Evolutionary conservation across 2,329 filamentous ascomycete species (phyloP).

Genomic region (Aspergillus viridinutans): DNA sequence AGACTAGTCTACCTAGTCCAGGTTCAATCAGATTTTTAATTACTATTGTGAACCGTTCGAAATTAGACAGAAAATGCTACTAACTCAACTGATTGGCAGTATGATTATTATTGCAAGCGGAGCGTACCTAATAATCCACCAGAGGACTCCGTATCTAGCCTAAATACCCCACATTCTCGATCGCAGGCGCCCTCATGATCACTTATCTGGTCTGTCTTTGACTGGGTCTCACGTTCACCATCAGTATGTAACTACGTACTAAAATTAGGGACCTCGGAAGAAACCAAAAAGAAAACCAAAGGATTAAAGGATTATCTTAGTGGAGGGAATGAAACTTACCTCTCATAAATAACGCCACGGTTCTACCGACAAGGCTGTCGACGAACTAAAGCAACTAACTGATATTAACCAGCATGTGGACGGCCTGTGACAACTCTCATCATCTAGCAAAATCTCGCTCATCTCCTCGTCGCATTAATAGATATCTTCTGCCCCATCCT

Average conservation of each 20-base stretch:
- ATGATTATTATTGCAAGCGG: too few species aligned
- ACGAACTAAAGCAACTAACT: slow-evolving; percentile 7
- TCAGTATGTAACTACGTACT: background rate
- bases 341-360: background rate
- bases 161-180: background rate
- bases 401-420: background rate
- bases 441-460: background rate
- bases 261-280: background rate
- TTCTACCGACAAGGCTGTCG: slow-evolving; percentile 8
- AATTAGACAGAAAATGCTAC: background rate
- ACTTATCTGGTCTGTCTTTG: background rate
- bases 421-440: background rate
- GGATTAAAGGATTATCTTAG: background rate
- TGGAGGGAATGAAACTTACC: background rate
- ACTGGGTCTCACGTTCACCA: background rate
- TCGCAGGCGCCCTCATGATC: background rate
- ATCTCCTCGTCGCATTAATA: background rate
- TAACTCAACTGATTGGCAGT: background rate
- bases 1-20: too few species aligned
- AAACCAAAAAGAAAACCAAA: background rate
- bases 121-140: background rate
- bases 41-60: background rate
- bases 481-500: background rate
- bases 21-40: background rate
- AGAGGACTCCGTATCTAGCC: background rate